A percentile compares a stretch with the other conserved stretches of the same genome.
Conservation (phyloP, 768 basidiomycete genomes). For the Boletus huronensis region DNA sequence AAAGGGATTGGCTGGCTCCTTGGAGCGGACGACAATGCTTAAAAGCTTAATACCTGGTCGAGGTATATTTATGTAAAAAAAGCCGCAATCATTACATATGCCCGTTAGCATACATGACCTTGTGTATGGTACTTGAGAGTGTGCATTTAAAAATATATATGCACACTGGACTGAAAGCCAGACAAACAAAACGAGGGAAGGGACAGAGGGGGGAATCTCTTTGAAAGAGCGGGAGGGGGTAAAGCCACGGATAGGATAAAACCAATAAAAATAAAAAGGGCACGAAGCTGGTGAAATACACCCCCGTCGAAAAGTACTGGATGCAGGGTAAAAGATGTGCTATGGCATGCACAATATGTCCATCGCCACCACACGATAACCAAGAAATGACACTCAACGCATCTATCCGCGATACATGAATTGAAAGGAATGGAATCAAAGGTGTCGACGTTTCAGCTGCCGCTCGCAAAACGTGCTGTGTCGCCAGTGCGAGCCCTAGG, state of each 20-base stretch:
- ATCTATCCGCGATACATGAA: slow-evolving; percentile 17
- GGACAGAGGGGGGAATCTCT: neutral
- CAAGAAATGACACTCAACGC: slow-evolving; percentile 10
- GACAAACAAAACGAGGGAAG: slow-evolving; percentile 26
- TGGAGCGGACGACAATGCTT: slow-evolving; percentile 64
- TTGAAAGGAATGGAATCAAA: slow-evolving; percentile 11
- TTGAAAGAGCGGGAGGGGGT: slow-evolving; percentile 21
- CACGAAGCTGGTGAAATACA: slow-evolving; percentile 3
- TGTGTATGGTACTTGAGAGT: slow-evolving; percentile 16
- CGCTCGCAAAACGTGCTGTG: slow-evolving; percentile 57
- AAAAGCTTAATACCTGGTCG: slow-evolving; percentile 2
- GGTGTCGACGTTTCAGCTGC: slow-evolving; percentile 19
- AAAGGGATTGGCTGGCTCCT: slow-evolving; percentile 96
- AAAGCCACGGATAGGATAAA: slow-evolving; percentile 30
- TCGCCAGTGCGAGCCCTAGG: slow-evolving; percentile 68
- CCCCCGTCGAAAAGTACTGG: slow-evolving; percentile 7
- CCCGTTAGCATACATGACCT: slow-evolving; percentile 12
- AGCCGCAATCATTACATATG: slow-evolving; percentile 13
- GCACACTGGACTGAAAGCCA: slow-evolving; percentile 23
- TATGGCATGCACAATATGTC: slow-evolving; percentile 8
- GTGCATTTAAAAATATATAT: slow-evolving; percentile 22
- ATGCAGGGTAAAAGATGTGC: slow-evolving; percentile 12
- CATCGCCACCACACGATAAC: slow-evolving; percentile 11
- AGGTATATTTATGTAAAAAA: too few species aligned
- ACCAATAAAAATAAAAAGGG: slow-evolving; percentile 24